Evolutionary conservation across 176 grass and related monocot genomes (phyloP).

Genomic region (Ananas comosus): DNA sequence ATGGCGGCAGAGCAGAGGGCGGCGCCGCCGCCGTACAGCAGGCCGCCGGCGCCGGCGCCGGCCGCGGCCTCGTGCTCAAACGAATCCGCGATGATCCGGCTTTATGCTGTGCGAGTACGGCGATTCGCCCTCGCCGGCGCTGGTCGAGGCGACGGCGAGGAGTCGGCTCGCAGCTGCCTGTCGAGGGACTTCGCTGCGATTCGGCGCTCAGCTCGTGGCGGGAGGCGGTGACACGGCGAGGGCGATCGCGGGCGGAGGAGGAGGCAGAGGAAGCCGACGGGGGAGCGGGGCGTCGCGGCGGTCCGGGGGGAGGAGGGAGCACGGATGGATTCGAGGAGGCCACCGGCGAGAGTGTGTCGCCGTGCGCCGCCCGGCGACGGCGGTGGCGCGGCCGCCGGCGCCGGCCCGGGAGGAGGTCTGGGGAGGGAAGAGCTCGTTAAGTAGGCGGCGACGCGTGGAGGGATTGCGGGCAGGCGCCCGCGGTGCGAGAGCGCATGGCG

Average conservation of each 20-base stretch:
- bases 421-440: conserved; percentile 38
- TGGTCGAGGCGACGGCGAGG: conserved; percentile 42
- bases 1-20: conserved; percentile 20
- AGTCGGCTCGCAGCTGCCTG: conserved; percentile 41
- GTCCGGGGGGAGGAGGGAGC: conserved; percentile 36
- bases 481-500: conserved; percentile 36
- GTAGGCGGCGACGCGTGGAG: conserved; percentile 32
- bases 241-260: conserved; percentile 42
- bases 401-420: conserved; percentile 6
- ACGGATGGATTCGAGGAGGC: conserved; percentile 38
- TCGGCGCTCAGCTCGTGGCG: conserved; percentile 58
- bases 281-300: conserved; percentile 32
- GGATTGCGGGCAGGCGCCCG: conserved; percentile 23
- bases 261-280: conserved; percentile 49
- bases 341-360: conserved; percentile 2
- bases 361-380: not conserved
- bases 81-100: conserved; percentile 49
- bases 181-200: conserved; percentile 51
- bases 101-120: conserved; percentile 46
- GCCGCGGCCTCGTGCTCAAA: conserved; percentile 20
- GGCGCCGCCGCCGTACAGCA: conserved; percentile 9
- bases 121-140: conserved; percentile 25
- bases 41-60: not conserved
- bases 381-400: not conserved
- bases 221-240: conserved; percentile 20